Base-by-base conservation (phyloP, 2,329 filamentous ascomycete species). In the Verticillium tricorpus region DNA sequence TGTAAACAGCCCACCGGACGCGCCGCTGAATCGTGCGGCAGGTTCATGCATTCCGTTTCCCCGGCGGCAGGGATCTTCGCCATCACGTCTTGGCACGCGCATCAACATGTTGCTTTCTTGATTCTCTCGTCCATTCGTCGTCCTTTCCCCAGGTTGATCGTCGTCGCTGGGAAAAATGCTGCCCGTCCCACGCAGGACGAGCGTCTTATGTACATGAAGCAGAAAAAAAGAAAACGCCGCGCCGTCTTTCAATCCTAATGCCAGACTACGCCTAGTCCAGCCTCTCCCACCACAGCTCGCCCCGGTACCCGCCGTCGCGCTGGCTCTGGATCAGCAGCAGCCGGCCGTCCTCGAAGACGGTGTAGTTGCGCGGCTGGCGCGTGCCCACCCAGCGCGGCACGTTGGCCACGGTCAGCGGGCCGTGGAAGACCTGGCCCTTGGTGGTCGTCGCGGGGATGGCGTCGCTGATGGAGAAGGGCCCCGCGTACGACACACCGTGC, bases 371-470 rank as follows among this genome's bases (percentile, higher is more conserved):
- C 15, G 35, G 28, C 28, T 67, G 64, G 19, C 55, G 52, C 19
- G 56, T 65, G 0, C 69, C 70, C 3, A 70, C 69, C 67, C 67
- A 69, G 1, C 65, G 62, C 7, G 71, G 70, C 25, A 72, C 58
- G 54, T 70, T 67, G 3, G 69, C 69, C 2, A 70, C 64, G 0
- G 61, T 64, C 14, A 69, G 63, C 3, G 70, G 70, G 0, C 71
- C 71, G 59, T 73, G 71, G 14, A 68, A 64, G 34, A 73, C 63
- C 58, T 68, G 67, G 15, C 71, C 70, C 2, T 66, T 54, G 4
- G 59, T 62, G 0, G 31, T 32, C 6, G 58, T 66, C 14, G 64
- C 64, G 9, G 66, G 66, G 19, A 68, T 63, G 4, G 67, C 66
- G 34, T 69, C 63, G 61, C 63, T 68, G 57, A 73, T 61, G 32